Conservation (phyloP, 441 rosid species). For the Brassica balearica region DNA sequence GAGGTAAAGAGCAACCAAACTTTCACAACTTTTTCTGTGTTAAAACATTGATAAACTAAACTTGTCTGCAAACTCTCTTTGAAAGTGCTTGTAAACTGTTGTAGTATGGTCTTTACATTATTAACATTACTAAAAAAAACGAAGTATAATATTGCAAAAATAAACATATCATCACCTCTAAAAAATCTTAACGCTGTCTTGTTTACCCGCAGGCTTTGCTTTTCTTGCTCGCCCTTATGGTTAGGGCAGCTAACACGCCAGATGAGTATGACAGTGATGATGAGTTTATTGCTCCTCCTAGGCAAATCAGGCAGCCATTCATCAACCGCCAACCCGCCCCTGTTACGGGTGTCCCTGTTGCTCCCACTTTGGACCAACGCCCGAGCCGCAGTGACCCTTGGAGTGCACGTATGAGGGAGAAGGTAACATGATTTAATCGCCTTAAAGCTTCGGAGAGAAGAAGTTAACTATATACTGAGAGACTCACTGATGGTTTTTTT, state of each 20-base stretch:
- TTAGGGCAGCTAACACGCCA: conserved; percentile 79
- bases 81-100: conserved; percentile 3
- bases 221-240: conserved; percentile 79
- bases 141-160: too few species aligned
- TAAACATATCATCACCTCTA: conserved; percentile 14
- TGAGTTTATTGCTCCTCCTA: conserved; percentile 68
- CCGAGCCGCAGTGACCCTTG: conserved; percentile 96
- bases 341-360: conserved; percentile 81
- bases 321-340: conserved; percentile 70
- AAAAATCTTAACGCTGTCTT: neutral
- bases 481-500: conserved; percentile 28
- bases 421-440: conserved; percentile 52
- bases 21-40: neutral
- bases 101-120: conserved; percentile 1
- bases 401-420: conserved; percentile 98
- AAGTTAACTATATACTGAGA: neutral
- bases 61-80: conserved; percentile 7
- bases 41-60: neutral
- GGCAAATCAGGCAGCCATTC: conserved; percentile 87
- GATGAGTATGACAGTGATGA: conserved; percentile 93
- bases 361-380: conserved; percentile 81
- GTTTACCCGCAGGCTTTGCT: conserved; percentile 69
- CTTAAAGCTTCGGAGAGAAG: neutral
- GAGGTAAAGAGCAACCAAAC: conserved; percentile 62
- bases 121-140: neutral